Evolutionary conservation across 225 moss, liverwort and hornwort species (phyloP).

Genomic region (Marchantia paleacea): DNA sequence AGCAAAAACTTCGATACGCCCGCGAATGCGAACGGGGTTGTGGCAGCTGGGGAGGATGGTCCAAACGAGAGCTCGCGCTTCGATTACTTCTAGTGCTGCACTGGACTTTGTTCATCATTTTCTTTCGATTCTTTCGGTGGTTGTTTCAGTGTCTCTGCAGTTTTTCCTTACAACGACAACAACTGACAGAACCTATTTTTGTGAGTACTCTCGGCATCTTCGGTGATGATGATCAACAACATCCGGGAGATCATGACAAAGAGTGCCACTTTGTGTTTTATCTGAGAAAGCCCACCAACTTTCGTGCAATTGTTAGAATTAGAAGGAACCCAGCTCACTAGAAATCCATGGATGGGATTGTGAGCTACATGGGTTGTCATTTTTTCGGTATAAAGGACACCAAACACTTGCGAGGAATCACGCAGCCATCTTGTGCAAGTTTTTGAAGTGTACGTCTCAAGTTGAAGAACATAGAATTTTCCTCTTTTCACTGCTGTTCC

Average conservation of each 20-base stretch:
- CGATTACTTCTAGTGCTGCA: conserved; percentile 14
- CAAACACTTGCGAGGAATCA: conserved; percentile 12
- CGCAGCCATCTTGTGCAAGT: conserved; percentile 11
- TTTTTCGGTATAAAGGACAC: conserved; percentile 17
- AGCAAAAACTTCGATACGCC: conserved; percentile 6
- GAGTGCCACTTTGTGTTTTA: conserved; percentile 11
- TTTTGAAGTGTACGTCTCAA: neutral
- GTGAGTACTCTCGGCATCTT: conserved; percentile 5
- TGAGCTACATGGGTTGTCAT: conserved; percentile 2
- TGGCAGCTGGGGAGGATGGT: neutral
- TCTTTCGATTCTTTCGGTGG: conserved; percentile 1
- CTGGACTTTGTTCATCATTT: neutral
- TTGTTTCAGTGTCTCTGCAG: neutral
- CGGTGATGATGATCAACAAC: conserved; percentile 4
- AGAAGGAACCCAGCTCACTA: conserved; percentile 12
- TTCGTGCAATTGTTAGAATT: conserved; percentile 8
- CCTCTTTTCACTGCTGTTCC: neutral
- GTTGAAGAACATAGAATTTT: neutral
- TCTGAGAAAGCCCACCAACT: neutral
- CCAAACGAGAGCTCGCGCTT: conserved; percentile 16
- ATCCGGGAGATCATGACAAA: neutral
- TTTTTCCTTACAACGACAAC: neutral
- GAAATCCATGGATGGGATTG: neutral
- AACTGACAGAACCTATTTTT: neutral
- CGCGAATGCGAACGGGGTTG: neutral